Evolutionary conservation across 1,284 basidiomycete species (phyloP), one percentile per base, ranked within the genome.

Genomic region (Leccinum pachyderme): DNA sequence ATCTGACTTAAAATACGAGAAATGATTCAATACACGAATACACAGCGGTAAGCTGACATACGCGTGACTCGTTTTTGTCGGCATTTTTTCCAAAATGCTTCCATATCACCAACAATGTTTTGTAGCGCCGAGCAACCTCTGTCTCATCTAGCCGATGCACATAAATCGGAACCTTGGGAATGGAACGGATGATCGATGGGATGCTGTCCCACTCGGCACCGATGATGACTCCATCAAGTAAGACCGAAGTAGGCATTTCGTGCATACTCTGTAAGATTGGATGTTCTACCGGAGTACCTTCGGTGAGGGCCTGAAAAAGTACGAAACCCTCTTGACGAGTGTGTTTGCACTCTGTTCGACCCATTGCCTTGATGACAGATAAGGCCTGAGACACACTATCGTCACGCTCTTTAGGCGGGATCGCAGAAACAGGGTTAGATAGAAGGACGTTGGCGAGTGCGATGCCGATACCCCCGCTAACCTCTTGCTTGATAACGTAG

Each of bases 101-200:
- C 73, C 83, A 85, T 11, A 76, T 62, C 2, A 65, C 63, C 5
- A 77, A 57, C 29, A 85, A 58, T 9, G 55, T 61, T 31, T 76
- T 69, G 80, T 79, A 82, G 56, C 81, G 69, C 1, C 57, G 47
- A 28, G 70, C 49, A 8, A 83, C 71, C 59, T 85, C 81, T 11
- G 62, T 53, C 55, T 81, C 77, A 1, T 73, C 69, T 0, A 83
- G 71, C 13, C 66, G 71, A 28, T 71, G 64, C 8, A 81, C 59
- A 13, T 62, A 56, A 4, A 66, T 54, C 7, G 69, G 60, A 39
- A 74, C 59, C 7, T 46, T 55, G 24, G 54, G 61, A 27, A 71
- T 63, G n/a, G 55, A 56, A 13, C 53, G 56, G 18, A 73, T 49
- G 18, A 50, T 51, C 3, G 56, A 44, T 3, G 60, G 56, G 2